Base-by-base conservation (phyloP, 2,329 filamentous ascomycete genomes). In the Cryoendolithus antarcticus region DNA sequence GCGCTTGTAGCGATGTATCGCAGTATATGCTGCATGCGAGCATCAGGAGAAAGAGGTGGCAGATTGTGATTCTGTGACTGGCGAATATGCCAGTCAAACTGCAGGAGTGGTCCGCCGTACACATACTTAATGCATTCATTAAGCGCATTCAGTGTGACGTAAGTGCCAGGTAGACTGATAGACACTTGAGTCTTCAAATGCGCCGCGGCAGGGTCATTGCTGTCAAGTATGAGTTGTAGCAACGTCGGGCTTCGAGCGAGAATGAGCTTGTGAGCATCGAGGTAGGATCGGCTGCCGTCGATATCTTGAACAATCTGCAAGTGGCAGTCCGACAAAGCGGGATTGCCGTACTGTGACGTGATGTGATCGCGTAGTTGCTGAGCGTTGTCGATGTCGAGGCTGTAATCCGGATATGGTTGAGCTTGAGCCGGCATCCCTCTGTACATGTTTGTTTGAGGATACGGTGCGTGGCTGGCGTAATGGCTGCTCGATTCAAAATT, bases 1-100 rank as follows among this genome's bases (percentile, higher is more conserved):
- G 72, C 64, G 1, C 77, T 80, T 4, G 76, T 72, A 19, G 77
- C 75, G 34, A 77, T 71, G 50, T 82, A 81, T 15, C 75, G 74
- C 12, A 84, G 59, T n/a, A 70, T 71, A 44, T 39, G 37, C 24
- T 48, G 41, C 42, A 59, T 51, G 11, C 50, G 48, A 5, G 53
- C 47, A 12, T 48, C 46, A 29, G 44, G 40, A 27, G 12, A 38
- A 6, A 35, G 30, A 2, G 38, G 13, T 27, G 44, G 34, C 15
- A 43, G 39, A 9, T 35, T 15, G 6, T 39, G 45, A n/a, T 34
- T 32, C 12, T 32, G 4, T 29, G 33, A 28, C 41, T 44, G 35
- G 43, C 39, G 34, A 30, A 36, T 30, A 13, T 30, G 44, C 13
- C 45, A 41, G 13, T 53, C 45, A 15, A 52, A 42, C 6, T 46